These are phyloP conservation scores for Penicillium sp. DNA, from an alignment of 2,329 filamentous ascomycete genomes.

Conservation along the genomic window DNA sequence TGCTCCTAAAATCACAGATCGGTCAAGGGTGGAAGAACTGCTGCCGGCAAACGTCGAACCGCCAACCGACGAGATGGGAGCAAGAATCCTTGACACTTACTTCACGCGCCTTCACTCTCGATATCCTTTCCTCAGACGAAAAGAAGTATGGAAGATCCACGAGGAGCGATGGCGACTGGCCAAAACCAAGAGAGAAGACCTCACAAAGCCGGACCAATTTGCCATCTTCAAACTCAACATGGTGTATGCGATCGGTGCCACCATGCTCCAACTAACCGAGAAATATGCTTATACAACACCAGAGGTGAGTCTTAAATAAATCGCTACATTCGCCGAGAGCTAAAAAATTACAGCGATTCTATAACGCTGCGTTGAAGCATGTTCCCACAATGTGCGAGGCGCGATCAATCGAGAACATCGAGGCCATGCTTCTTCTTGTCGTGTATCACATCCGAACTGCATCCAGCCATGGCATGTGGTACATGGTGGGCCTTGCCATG, in stretches of 20 bases:
- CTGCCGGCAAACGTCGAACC: conserved; percentile 48
- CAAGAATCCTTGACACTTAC: conserved; percentile 49
- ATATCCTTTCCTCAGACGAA: conserved; percentile 54
- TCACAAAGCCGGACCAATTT: conserved; percentile 43
- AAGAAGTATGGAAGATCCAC: conserved; percentile 50
- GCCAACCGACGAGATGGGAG: conserved; percentile 50
- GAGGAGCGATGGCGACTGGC: conserved; percentile 42
- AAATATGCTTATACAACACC: conserved; percentile 46
- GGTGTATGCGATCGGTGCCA: conserved; percentile 56
- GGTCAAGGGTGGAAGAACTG: conserved; percentile 36
- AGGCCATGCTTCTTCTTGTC: conserved; percentile 55
- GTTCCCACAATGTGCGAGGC: conserved; percentile 52
- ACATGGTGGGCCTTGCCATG: conserved; percentile 58
- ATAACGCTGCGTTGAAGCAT: conserved; percentile 53
- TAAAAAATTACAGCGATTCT: conserved; percentile 46
- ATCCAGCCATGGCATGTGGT: conserved; percentile 56
- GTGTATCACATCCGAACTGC: conserved; percentile 55
- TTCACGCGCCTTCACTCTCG: conserved; percentile 50
- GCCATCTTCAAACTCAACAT: conserved; percentile 56
- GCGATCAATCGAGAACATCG: conserved; percentile 54
- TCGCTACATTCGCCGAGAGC: neutral
- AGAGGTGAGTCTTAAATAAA: conserved; percentile 35
- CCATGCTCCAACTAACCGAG: conserved; percentile 52
- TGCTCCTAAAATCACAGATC: conserved; percentile 26
- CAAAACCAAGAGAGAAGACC: conserved; percentile 38